Evolutionary conservation across 352 stramenopile genomes (phyloP).

Genomic region (Elongisporangium prolatum): DNA sequence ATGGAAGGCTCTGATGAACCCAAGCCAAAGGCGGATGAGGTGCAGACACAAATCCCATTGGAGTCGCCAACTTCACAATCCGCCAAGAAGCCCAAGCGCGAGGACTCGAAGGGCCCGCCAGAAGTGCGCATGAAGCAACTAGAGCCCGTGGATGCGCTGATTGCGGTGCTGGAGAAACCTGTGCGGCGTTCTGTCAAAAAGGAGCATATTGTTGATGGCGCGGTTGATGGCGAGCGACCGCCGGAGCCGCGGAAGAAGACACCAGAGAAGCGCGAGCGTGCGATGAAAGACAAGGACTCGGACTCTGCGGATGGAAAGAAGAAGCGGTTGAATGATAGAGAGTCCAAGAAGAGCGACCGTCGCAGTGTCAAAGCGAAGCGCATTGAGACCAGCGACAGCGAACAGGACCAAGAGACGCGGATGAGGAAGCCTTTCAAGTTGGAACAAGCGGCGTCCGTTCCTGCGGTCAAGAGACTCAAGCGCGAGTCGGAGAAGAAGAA

Average conservation of each 20-base stretch:
- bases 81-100: neutral
- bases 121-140: neutral
- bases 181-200: neutral
- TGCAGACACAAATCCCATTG: neutral
- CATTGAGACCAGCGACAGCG: neutral
- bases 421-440: neutral
- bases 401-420: neutral
- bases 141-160: neutral
- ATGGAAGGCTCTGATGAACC: neutral
- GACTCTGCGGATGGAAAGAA: neutral
- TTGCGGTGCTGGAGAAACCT: neutral
- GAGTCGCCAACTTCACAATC: neutral
- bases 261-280: neutral
- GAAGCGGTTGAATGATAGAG: neutral
- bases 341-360: neutral
- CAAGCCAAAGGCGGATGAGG: neutral
- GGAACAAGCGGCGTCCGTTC: neutral
- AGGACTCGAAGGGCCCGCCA: neutral
- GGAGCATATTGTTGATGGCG: neutral
- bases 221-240: neutral
- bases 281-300: neutral
- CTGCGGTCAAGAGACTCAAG: neutral
- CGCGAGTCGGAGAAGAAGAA: neutral
- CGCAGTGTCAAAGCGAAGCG: neutral
- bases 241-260: neutral